Base-by-base conservation (phyloP, 805 yeast species). In the Wickerhamomyces chaumierensis region DNA sequence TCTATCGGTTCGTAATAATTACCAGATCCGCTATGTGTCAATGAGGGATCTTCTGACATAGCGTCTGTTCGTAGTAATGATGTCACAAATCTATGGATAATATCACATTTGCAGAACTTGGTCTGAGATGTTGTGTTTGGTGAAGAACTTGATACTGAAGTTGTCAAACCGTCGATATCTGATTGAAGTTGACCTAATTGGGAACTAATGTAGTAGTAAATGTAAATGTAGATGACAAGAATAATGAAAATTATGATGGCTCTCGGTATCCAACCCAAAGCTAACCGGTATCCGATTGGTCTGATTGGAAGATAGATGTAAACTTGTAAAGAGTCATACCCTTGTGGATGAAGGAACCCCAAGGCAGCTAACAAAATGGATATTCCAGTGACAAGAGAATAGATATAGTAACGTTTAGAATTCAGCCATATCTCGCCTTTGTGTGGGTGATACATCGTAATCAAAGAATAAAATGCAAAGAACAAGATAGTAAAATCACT, bases 401-500 rank as follows among this genome's bases (percentile, higher is more conserved):
- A 82, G 23, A 86, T 75, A 39, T 62, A 65, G 46, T 61, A 62
- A 42, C 94, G 60, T 49, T 63, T 68, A 33, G 66, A 63, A 52
- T 71, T 82, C 13, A 87, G 63, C 0, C 95, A 95, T 36, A 90
- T 94, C 40, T 64, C 68, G 41, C 68, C 31, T 5, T 28, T 65
- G 21, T 63, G 65, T 1, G 90, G 85, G 42, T 65, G 62, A 56
- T 84, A 82, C 4, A 87, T 79, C 25, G 85, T 61, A 33, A 86
- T 53, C 20, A 76, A 84, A 11, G 90, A 81, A 58, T 87, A 95
- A 14, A 86, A 59, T 2, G 96, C 95, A 59, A 87, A 81, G 28
- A 80, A 69, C 23, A 85, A 62, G 38, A 86, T 87, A 15, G 92
- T 87, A 25, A 85, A 53, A 58, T 87, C 96, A 2, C 88, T 86